phyloP scores from a whole-genome alignment of 441 rosid species.

The Populus trichocarpa region DNA sequence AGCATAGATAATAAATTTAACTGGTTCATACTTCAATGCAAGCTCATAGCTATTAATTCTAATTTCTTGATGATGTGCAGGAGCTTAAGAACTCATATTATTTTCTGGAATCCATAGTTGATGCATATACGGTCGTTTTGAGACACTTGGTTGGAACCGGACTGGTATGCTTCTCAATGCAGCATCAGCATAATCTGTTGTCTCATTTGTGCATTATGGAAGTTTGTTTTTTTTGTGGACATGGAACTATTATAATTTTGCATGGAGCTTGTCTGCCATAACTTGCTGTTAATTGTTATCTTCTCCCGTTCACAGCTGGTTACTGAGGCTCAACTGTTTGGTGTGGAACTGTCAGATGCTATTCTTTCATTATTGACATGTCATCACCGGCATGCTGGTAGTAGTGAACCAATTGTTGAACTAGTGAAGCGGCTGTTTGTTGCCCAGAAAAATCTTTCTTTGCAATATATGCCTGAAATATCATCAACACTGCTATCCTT shows the following conservation, averaged over 20 bases:
- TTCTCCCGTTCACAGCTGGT: slow-evolving; percentile 39
- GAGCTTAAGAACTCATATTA: slow-evolving; percentile 43
- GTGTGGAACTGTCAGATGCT: slow-evolving; percentile 56
- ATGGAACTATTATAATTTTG: neutral
- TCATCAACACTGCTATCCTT: slow-evolving; percentile 54
- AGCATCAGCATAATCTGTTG: neutral
- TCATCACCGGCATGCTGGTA: slow-evolving; percentile 37
- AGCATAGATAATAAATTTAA: neutral
- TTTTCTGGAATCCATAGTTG: slow-evolving; percentile 52
- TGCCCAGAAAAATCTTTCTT: slow-evolving; percentile 62
- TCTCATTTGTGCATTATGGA: neutral
- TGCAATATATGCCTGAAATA: slow-evolving; percentile 49
- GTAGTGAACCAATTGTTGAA: slow-evolving; percentile 49
- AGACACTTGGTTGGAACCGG: slow-evolving; percentile 47
- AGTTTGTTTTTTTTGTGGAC: neutral
- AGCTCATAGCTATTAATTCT: slow-evolving; percentile 11
- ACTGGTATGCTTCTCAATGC: slow-evolving; percentile 44
- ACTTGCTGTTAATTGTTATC: slow-evolving; percentile 5
- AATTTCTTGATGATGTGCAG: slow-evolving; percentile 45
- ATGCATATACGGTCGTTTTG: slow-evolving; percentile 59
- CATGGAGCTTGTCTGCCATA: neutral
- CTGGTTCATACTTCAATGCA: slow-evolving; percentile 6
- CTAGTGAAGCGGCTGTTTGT: slow-evolving; percentile 54
- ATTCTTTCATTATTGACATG: slow-evolving; percentile 43
- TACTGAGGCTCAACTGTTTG: slow-evolving; percentile 55